Evolutionary conservation across 129 eudicot genomes (phyloP), one percentile per base, ranked within the genome.

Genomic region (Smallanthus sonchifolius): DNA sequence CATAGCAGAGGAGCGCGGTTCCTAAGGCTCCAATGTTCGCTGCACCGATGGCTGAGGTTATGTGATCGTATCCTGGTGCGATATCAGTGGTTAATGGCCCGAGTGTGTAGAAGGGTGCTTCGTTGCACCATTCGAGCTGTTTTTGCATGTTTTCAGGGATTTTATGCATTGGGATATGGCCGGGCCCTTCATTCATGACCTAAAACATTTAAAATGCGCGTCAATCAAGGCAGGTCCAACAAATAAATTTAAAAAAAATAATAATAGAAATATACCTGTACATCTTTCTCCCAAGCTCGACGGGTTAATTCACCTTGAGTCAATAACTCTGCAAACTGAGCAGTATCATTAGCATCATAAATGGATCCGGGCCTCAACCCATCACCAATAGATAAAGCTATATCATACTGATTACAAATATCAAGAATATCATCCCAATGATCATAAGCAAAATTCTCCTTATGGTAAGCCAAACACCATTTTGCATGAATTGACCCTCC

Each of bases 151-250:
- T 95, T 70, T 95, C 97, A 2, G 97, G 96, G 60, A 95, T 95
- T 83, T 95, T 95, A 73, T 95, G 96, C 87, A 95, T 67, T 15
- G 99, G 99, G 64, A 95, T 87, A 56, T 95, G 99, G 32, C 99
- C 97, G 0, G 99, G 99, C 2, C 99, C 99, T 81, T 95, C 99
- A 34, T 95, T 95, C 99, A 95, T 95, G 54, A 94, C 98, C 97
- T 93, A 80, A 10, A 73, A 55, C 36, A 0, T 39, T 55, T 3
- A 15, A 37, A 75, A 15, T 51, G 19, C 9, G 35, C 28, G n/a
- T 51, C 72, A 13, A 19, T 19, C 28, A 0, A 67, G 10, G 30
- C 30, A 24, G 30, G 0, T 38, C 60, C 30, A 52, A 11, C 32
- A 4, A 51, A 37, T 16, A 45, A 14, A 24, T 24, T 24, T 24